Evolutionary conservation across 805 yeast genomes (phyloP).

Genomic region (Sporopachydermia lactativora): DNA sequence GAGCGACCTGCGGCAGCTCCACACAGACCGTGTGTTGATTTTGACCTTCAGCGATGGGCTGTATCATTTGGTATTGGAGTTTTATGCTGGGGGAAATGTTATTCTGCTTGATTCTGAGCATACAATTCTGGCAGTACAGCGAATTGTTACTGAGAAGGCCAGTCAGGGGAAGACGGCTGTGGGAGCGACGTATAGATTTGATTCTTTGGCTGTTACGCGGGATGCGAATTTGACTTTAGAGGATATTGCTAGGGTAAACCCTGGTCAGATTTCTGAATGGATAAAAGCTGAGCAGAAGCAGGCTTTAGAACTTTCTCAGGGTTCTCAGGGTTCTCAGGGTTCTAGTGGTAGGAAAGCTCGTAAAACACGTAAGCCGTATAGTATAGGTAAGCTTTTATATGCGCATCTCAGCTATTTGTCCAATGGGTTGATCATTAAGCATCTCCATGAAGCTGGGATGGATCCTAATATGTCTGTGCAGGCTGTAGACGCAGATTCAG

Average conservation of each 20-base stretch:
- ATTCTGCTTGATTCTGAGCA: slow-evolving; percentile 55
- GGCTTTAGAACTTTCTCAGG: slow-evolving; percentile 5
- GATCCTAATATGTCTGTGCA: slow-evolving; percentile 27
- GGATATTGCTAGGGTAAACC: slow-evolving; percentile 11
- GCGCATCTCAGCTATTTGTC: slow-evolving; percentile 61
- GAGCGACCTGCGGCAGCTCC: slow-evolving; percentile 58
- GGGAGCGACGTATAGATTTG: slow-evolving; percentile 46
- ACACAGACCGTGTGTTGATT: slow-evolving; percentile 72
- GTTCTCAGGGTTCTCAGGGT: slow-evolving; percentile 13
- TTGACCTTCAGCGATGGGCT: slow-evolving; percentile 75
- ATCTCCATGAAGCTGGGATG: slow-evolving; percentile 31
- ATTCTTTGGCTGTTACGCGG: neutral
- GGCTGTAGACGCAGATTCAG: slow-evolving; percentile 12
- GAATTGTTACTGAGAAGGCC: slow-evolving; percentile 65
- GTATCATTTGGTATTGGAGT: slow-evolving; percentile 69
- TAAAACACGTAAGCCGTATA: slow-evolving; percentile 24
- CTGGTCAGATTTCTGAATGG: slow-evolving; percentile 26
- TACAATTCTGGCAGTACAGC: slow-evolving; percentile 58
- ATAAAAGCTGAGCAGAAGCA: slow-evolving; percentile 20
- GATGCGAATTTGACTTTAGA: neutral
- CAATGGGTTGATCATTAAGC: slow-evolving; percentile 58
- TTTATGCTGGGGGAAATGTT: slow-evolving; percentile 91
- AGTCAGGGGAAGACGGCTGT: slow-evolving; percentile 55
- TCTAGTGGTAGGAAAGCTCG: slow-evolving; percentile 11
- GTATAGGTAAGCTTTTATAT: slow-evolving; percentile 56